phyloP scores from a whole-genome alignment of 176 grass and related monocot species.

The Phragmites australis region DNA sequence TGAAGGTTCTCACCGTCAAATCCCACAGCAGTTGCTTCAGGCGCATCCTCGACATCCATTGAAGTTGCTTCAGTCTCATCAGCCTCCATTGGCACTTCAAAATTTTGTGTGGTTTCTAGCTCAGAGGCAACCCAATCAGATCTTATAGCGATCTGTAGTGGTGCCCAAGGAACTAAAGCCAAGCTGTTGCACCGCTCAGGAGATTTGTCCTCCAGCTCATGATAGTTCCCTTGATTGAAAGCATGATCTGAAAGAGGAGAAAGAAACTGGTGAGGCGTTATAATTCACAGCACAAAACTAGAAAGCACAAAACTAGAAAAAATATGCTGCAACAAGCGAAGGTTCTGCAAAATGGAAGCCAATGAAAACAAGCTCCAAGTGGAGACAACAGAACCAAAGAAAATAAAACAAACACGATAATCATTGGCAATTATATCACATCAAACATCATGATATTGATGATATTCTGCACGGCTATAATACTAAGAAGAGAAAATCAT shows the following conservation, averaged over 20 bases:
- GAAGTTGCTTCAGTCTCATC: constrained; percentile 53
- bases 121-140: constrained; percentile 27
- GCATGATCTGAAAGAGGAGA: constrained; percentile 46
- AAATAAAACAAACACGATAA: constrained; percentile 10
- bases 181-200: constrained; percentile 52
- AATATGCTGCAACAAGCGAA: not conserved
- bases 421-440: not conserved
- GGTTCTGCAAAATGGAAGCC: not conserved
- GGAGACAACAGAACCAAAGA: constrained; percentile 22
- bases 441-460: not conserved
- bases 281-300: not conserved
- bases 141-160: constrained; percentile 21
- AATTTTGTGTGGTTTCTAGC: not conserved
- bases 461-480: constrained; percentile 11
- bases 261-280: constrained; percentile 10
- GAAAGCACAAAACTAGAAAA: not conserved
- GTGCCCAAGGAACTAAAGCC: constrained; percentile 78
- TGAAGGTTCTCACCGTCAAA: constrained; percentile 37
- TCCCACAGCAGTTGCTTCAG: constrained; percentile 1
- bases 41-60: constrained; percentile 68
- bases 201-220: constrained; percentile 57
- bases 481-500: not conserved
- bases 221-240: constrained; percentile 46
- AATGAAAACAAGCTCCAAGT: not conserved
- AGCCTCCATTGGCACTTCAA: constrained; percentile 59